Evolutionary conservation across 2,329 filamentous ascomycete species (phyloP).

Genomic region (Aspergillus unguis): DNA sequence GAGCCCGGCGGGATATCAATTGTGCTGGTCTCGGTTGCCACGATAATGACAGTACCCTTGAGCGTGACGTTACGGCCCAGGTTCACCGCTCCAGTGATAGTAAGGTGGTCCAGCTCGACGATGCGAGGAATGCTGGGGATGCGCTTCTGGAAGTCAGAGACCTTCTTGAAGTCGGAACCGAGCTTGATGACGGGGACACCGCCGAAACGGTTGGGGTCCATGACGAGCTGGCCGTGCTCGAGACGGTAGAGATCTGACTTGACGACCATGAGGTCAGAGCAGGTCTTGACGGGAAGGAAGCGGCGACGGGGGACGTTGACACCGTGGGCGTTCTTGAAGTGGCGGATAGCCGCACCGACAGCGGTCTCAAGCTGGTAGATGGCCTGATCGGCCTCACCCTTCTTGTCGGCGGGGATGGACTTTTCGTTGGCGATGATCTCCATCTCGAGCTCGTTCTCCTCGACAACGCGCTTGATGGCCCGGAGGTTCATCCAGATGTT

Average conservation of each 20-base stretch:
- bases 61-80: slow-evolving; percentile 91
- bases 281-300: slow-evolving; percentile 99
- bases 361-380: slow-evolving; percentile 98
- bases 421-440: slow-evolving; percentile 99
- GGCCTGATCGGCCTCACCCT: slow-evolving; percentile 96
- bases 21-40: slow-evolving; percentile 94
- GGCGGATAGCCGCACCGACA: slow-evolving; percentile 95
- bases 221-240: slow-evolving; percentile 96
- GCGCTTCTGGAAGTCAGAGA: slow-evolving; percentile 66
- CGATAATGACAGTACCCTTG: slow-evolving; percentile 97
- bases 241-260: slow-evolving; percentile 99
- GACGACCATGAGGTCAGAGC: slow-evolving; percentile 98
- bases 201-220: slow-evolving; percentile 94
- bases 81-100: slow-evolving; percentile 96
- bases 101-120: slow-evolving; percentile 67
- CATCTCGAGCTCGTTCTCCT: slow-evolving; percentile 98
- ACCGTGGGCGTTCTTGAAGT: slow-evolving; percentile 98
- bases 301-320: slow-evolving; percentile 97
- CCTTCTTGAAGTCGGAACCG: slow-evolving; percentile 99
- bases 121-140: slow-evolving; percentile 51
- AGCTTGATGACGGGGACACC: slow-evolving; percentile 98
- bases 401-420: slow-evolving; percentile 97
- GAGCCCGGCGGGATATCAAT: slow-evolving; percentile 97
- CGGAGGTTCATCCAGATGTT: slow-evolving; percentile 99
- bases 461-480: slow-evolving; percentile 96